Conservation (phyloP, 106 monocot species). For the Narthecium ossifragum region DNA sequence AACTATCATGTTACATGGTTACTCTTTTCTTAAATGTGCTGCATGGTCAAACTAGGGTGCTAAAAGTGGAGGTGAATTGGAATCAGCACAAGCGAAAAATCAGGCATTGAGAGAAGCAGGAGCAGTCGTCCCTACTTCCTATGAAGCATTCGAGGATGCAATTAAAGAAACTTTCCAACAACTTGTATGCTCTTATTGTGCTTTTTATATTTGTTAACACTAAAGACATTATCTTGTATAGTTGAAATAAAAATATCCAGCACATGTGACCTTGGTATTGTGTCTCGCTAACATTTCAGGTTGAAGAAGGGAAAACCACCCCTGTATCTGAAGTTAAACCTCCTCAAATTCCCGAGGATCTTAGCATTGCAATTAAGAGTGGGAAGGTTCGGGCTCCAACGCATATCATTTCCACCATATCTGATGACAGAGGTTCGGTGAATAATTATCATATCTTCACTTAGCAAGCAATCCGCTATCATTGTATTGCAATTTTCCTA, state of each 20-base stretch:
- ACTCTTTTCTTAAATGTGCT: not conserved
- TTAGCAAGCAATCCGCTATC: not conserved
- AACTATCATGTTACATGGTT: not conserved
- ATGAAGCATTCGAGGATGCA: conserved; percentile 76
- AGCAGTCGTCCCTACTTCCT: conserved; percentile 93
- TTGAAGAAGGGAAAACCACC: conserved; percentile 80
- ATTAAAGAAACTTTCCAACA: conserved; percentile 87
- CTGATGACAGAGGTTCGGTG: conserved; percentile 93
- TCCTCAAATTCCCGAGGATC: conserved; percentile 95
- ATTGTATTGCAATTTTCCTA: not conserved
- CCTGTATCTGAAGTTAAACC: conserved; percentile 64
- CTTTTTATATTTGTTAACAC: not conserved
- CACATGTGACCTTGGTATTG: not conserved
- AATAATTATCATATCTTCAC: not conserved
- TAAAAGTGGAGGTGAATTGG: conserved; percentile 95
- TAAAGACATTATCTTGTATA: not conserved
- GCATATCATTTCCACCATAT: conserved; percentile 96
- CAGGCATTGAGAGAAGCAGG: conserved; percentile 87
- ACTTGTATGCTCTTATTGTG: conserved; percentile 44
- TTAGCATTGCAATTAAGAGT: conserved; percentile 81
- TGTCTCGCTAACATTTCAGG: conserved; percentile 33
- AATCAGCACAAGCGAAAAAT: conserved; percentile 97
- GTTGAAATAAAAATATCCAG: not conserved
- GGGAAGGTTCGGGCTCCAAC: conserved; percentile 98
- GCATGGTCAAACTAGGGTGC: conserved; percentile 55